Evolutionary conservation across 2,329 filamentous ascomycete species (phyloP), one percentile per base, ranked within the genome.

Genomic region (Orbilia oligospora): DNA sequence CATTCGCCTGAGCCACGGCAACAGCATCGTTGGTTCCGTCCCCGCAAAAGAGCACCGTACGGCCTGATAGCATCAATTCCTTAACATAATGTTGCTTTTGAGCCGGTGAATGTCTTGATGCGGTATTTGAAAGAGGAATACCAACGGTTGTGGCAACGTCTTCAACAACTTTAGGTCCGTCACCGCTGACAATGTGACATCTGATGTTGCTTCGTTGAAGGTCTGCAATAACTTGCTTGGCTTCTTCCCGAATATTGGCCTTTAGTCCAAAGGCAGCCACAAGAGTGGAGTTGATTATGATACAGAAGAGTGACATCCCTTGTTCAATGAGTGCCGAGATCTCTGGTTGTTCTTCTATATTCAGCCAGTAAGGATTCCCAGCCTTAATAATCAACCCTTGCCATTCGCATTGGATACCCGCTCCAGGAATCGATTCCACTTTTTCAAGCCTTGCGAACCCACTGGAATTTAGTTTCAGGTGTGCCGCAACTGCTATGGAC

Each of bases 1-100:
- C 87, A 5, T 88, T 88, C 0, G 93, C 91, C 82, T 90, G 88
- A 0, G 91, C 89, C 1, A 95, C 86, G 0, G 92, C 92, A 1
- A 89, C 87, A 0, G 92, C 91, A 82, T 95, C 92, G 83, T 95
- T 95, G 14, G 91, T 93, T 0, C 93, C 93, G 81, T 95, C 92
- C 38, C 92, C 92, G 64, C 89, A 88, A 83, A 95, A 94, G 5
- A 94, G 83, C 18, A 93, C 88, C 0, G 87, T 79, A 36, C 33
- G 41, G 49, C 58, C 79, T 10, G 16, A 44, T 22, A 61, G 61
- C 38, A 68, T 84, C 53, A 87, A 83, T 0, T 68, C 71, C 64
- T 84, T 83, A 65, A 90, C 84, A 81, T 90, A 90, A 1, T 84
- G 82, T 24, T 86, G 85, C 81, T 91, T 91, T 78, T 89, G 85